Evolutionary conservation across 495 filamentous ascomycete genomes (phyloP), one percentile per base, ranked within the genome.

Genomic region (Rostrohypoxylon terebratum): DNA sequence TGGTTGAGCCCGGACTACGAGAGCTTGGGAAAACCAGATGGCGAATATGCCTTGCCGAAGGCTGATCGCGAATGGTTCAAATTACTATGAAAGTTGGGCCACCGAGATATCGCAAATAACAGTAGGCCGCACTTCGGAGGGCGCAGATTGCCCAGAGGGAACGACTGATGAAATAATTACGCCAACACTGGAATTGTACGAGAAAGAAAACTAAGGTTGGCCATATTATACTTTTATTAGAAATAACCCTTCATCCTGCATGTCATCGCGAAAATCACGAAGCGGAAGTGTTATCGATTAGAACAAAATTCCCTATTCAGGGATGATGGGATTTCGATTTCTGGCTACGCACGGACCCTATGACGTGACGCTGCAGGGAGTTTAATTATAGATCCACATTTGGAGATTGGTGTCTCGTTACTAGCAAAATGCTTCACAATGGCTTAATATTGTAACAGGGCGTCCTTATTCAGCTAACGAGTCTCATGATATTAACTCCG

Each of bases 321-420:
- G 16, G 53, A 48, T 50, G n/a, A 69, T 69, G 66, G 60, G 61
- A 61, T 54, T 54, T 60, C 44, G 54, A 54, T 54, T 64, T 51
- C 48, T 40, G 42, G 57, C 66, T 23, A 63, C 40, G 51, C 59
- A 69, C 59, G 62, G 40, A 21, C 57, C 53, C 23, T 36, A 66
- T 66, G 64, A 68, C 47, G 58, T 71, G 68, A 71, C 59, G 57
- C 28, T 66, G 53, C 54, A 64, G 47, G 61, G 61, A 47, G 23
- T 60, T 65, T 61, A 36, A 63, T 68, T 66, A 48, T 62, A 20
- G 45, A 21, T 42, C 55, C 57, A 59, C 21, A 59, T 53, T 38
- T 59, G 13, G 25, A 57, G 44, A 47, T 66, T 59, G 10, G 16
- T 51, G 36, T 54, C 60, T 23, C 55, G 68, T 61, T 66, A 65